Evolutionary conservation across 495 filamentous ascomycete genomes (phyloP).

Genomic region (Beverwykella pulmonaria): DNA sequence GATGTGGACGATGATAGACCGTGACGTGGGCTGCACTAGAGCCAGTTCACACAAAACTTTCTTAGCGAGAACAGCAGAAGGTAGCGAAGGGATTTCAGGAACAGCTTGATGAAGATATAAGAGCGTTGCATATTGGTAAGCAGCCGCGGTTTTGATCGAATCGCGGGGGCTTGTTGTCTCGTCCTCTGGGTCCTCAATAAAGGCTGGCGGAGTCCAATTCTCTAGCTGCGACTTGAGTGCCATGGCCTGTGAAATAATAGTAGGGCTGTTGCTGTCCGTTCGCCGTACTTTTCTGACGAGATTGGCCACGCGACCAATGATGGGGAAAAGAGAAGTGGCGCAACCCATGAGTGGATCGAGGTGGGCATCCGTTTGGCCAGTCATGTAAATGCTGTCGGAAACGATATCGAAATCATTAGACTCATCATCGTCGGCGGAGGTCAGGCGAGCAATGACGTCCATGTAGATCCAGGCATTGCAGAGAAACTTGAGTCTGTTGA

Average conservation of each 20-base stretch:
- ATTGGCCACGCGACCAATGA: slow-evolving; percentile 70
- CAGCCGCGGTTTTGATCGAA: slow-evolving; percentile 71
- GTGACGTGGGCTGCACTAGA: slow-evolving; percentile 63
- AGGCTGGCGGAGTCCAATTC: slow-evolving; percentile 62
- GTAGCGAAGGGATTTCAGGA: slow-evolving; percentile 68
- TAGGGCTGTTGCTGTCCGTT: slow-evolving; percentile 60
- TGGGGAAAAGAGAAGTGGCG: slow-evolving; percentile 70
- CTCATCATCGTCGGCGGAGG: slow-evolving; percentile 64
- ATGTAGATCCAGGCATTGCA: slow-evolving; percentile 82
- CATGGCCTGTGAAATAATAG: slow-evolving; percentile 65
- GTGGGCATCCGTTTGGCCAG: slow-evolving; percentile 53
- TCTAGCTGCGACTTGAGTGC: slow-evolving; percentile 66
- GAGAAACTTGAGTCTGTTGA: slow-evolving; percentile 66
- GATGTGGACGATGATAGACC: slow-evolving; percentile 74
- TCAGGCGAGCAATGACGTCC: slow-evolving; percentile 78
- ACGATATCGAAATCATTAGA: slow-evolving; percentile 57
- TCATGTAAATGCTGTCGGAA: slow-evolving; percentile 46
- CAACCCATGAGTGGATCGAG: slow-evolving; percentile 80
- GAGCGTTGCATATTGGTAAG: slow-evolving; percentile 75
- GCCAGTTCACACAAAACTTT: slow-evolving; percentile 64
- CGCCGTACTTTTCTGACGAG: slow-evolving; percentile 67
- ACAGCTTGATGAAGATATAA: slow-evolving; percentile 78
- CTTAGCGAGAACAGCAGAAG: slow-evolving; percentile 62
- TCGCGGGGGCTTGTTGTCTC: slow-evolving; percentile 66
- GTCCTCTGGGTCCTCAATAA: slow-evolving; percentile 64